Percentiles rank a stretch among this genome's conserved stretches.
Evolutionary conservation across 441 rosid genomes (phyloP).

Genomic region (Dalechampia spathulata): DNA sequence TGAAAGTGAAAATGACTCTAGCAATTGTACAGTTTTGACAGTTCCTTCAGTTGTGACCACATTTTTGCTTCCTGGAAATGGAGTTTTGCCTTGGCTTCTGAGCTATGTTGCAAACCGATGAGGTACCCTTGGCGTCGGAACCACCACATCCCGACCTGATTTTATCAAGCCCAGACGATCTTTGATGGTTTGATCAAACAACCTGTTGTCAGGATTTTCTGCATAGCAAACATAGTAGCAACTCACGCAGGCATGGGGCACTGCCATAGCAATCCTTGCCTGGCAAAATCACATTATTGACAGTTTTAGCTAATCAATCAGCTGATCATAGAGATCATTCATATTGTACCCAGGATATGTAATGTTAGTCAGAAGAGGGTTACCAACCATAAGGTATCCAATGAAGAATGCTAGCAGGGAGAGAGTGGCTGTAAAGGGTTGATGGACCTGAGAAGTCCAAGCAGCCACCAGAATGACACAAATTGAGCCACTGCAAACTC

Average conservation of each 20-base stretch:
- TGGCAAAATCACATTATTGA: constrained; percentile 22
- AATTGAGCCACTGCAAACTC: constrained; percentile 91
- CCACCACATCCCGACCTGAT: constrained; percentile 41
- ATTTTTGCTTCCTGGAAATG: not conserved
- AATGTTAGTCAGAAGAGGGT: not conserved
- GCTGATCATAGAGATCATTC: constrained; percentile 6
- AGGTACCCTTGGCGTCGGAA: constrained; percentile 67
- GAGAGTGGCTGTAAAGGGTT: constrained; percentile 64
- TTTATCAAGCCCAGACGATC: constrained; percentile 41
- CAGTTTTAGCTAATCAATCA: constrained; percentile 8
- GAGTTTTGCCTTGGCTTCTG: not conserved
- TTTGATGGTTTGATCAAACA: constrained; percentile 64
- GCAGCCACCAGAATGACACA: constrained; percentile 82
- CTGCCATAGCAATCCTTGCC: constrained; percentile 98
- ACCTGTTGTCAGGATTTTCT: constrained; percentile 62
- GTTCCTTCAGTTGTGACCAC: not conserved
- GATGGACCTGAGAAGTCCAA: constrained; percentile 57
- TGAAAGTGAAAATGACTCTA: constrained; percentile 6
- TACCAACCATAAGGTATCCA: constrained; percentile 88
- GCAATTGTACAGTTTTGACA: not conserved
- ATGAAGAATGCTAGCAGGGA: constrained; percentile 67
- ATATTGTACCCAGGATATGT: constrained; percentile 14
- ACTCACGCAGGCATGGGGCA: constrained; percentile 92
- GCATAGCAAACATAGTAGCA: constrained; percentile 94
- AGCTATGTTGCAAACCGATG: constrained; percentile 24